These are phyloP conservation scores for Sungouiozyma intestinalis DNA, from an alignment of 805 yeast genomes.

Conservation along the genomic window DNA sequence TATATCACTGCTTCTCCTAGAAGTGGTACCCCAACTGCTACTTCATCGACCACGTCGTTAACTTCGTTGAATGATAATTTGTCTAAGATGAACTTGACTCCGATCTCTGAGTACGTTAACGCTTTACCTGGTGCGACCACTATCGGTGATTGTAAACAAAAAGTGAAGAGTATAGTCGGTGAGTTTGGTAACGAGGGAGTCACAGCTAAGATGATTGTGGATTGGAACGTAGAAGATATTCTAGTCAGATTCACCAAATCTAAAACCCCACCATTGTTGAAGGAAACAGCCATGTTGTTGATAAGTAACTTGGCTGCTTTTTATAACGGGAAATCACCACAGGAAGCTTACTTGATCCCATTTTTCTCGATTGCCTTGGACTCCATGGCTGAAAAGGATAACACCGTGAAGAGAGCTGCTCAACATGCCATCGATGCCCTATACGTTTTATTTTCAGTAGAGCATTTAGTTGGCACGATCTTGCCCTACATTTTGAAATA, in stretches of 20 bases:
- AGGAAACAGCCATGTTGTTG: conserved; percentile 67
- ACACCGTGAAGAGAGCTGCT: conserved; percentile 77
- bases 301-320: conserved; percentile 47
- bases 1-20: conserved; percentile 27
- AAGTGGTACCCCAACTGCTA: conserved; percentile 31
- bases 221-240: conserved; percentile 58
- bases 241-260: conserved; percentile 58
- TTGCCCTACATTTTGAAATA: conserved; percentile 52
- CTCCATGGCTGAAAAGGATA: conserved; percentile 76
- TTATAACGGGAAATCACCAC: conserved; percentile 59
- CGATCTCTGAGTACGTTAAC: conserved; percentile 48
- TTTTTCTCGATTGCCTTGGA: conserved; percentile 59
- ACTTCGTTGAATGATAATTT: conserved; percentile 64
- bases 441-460: conserved; percentile 60
- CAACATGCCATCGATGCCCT: conserved; percentile 64
- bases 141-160: conserved; percentile 29
- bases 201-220: conserved; percentile 35
- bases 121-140: conserved; percentile 24
- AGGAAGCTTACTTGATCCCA: conserved; percentile 62
- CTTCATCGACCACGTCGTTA: conserved; percentile 62
- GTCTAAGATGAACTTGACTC: conserved; percentile 51
- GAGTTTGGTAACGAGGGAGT: conserved; percentile 30
- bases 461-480: conserved; percentile 65
- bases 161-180: conserved; percentile 35
- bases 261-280: conserved; percentile 60